Evolutionary conservation across 2,329 filamentous ascomycete species (phyloP).

Genomic region (Purpureocillium takamizusanense): DNA sequence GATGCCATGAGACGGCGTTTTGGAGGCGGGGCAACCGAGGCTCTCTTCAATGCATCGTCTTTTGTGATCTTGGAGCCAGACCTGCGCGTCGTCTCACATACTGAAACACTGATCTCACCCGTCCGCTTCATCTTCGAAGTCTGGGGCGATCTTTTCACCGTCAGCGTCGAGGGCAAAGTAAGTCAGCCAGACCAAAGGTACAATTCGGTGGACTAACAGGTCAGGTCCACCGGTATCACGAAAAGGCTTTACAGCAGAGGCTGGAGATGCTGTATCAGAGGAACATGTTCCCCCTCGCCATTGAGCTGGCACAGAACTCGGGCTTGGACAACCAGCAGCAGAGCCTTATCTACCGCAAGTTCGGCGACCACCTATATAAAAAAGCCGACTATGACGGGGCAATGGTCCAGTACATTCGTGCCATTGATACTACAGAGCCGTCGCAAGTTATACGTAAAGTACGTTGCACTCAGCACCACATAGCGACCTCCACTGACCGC

Average conservation of each 20-base stretch:
- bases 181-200: background rate
- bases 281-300: constrained; percentile 84
- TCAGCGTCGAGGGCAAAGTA: constrained; percentile 88
- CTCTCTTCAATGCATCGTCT: constrained; percentile 76
- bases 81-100: constrained; percentile 80
- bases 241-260: constrained; percentile 83
- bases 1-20: constrained; percentile 62
- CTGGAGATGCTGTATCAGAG: constrained; percentile 90
- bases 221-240: constrained; percentile 77
- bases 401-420: constrained; percentile 97
- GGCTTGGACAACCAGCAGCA: constrained; percentile 74
- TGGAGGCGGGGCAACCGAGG: constrained; percentile 59
- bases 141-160: constrained; percentile 87
- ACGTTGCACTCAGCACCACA: constrained; percentile 2
- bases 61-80: constrained; percentile 91
- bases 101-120: constrained; percentile 73
- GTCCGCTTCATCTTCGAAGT: constrained; percentile 74
- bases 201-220: background rate
- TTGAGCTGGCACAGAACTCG: constrained; percentile 84
- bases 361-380: constrained; percentile 89
- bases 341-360: constrained; percentile 85
- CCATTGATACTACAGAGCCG: constrained; percentile 91
- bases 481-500: constrained; percentile 15
- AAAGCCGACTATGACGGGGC: constrained; percentile 94
- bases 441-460: constrained; percentile 94